Base-by-base conservation (phyloP, 306 rosid genomes). In the Vigna reflexopilosa region DNA sequence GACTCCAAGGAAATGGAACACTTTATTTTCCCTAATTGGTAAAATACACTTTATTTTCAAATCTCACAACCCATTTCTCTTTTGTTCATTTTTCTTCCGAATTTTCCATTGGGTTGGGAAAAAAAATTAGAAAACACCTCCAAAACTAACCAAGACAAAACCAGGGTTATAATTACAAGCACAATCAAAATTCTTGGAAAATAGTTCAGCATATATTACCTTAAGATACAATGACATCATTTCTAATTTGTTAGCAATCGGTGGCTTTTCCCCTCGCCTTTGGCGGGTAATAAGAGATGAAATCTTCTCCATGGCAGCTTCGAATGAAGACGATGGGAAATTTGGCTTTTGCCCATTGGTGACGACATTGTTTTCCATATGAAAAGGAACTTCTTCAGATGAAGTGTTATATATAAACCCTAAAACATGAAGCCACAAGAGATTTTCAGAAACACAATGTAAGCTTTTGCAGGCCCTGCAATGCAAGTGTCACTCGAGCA, bases 231-330 rank as follows among this genome's bases (percentile, higher is more conserved):
- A 83, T 5, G 81, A 77, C 92, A 89, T 91, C 67, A 70, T 86
- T 50, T 82, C 76, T 69, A 89, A 75, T 65, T 91, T 88, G 36
- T 86, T 56, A 48, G 81, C 73, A 66, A 73, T 13, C 0, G 84
- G 49, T n/a, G 86, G 76, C 77, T 79, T 78, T 34, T 81, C 87
- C 77, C 93, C 94, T 24, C 94, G 90, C 70, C 79, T 86, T 77
- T 85, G 77, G 36, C 78, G 76, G 72, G 88, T 86, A 72, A 91
- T 91, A 45, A 91, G 89, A 82, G 94, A 91, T 47, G 94, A 91
- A 73, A 91, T 93, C 67, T 90, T 90, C 76, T 89, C 89, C 94
- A 88, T 86, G 57, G 97, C 89, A 28, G 75, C 72, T 81, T 91
- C 91, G 58, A 84, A 88, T 14, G 93, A 85, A 54, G 85, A 81